phyloP scores from a whole-genome alignment of 345 rosid species.

The Eucalyptus marginata region DNA sequence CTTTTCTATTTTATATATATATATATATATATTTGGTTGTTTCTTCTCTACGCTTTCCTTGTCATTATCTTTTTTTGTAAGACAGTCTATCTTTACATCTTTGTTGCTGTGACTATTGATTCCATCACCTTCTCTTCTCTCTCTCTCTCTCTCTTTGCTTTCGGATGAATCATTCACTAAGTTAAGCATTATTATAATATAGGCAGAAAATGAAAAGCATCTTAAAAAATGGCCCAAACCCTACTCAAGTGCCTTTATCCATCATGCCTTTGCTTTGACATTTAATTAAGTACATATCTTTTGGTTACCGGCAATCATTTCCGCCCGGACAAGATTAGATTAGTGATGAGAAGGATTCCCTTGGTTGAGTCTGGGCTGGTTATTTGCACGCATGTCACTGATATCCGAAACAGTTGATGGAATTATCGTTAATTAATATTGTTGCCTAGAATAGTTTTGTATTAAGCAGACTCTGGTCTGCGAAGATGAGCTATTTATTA shows the following conservation, averaged over 20 bases:
- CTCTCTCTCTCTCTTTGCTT: neutral
- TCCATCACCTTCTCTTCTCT: constrained; percentile 9
- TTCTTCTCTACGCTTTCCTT: neutral
- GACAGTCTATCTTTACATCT: neutral
- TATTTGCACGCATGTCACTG: neutral
- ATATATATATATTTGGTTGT: neutral
- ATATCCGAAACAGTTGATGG: neutral
- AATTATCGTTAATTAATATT: neutral
- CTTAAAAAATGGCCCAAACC: neutral
- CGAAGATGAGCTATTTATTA: neutral
- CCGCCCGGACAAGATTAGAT: neutral
- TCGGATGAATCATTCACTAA: neutral
- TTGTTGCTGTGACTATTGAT: constrained; percentile 7
- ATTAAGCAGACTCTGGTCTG: neutral
- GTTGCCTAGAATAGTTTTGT: neutral
- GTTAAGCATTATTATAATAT: neutral
- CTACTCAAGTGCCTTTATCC: constrained; percentile 12
- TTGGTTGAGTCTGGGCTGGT: neutral
- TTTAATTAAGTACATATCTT: neutral
- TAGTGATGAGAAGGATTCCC: neutral
- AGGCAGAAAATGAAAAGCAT: neutral
- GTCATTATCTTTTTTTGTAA: neutral
- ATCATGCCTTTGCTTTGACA: neutral
- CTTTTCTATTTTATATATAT: neutral
- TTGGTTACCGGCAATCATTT: neutral